Percentiles rank a stretch among this genome's conserved stretches.
phyloP scores from a whole-genome alignment of 352 stramenopile genomes.

The Phytopythium sindhum region DNA sequence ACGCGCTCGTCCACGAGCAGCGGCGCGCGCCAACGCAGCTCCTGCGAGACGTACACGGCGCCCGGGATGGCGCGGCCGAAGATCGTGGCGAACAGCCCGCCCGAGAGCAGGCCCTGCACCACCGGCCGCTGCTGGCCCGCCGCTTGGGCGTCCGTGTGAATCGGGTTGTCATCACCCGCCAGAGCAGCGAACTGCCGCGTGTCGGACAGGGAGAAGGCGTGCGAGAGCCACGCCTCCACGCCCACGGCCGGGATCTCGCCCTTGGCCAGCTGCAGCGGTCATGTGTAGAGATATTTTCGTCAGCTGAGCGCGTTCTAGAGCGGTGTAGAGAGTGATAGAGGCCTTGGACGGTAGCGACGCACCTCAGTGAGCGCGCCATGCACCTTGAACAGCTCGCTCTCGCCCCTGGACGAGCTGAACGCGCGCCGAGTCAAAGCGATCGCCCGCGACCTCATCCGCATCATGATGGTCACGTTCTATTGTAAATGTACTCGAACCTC shows the following conservation, averaged over 20 bases:
- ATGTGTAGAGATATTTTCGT: neutral
- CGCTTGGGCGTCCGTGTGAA: constrained; percentile 61
- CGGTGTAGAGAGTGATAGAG: neutral
- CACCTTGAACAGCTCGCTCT: constrained; percentile 16
- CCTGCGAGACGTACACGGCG: constrained; percentile 72
- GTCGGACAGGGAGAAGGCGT: constrained; percentile 60
- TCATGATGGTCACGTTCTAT: neutral
- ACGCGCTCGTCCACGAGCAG: constrained; percentile 65
- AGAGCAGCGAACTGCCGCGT: constrained; percentile 58
- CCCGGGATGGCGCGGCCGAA: constrained; percentile 71
- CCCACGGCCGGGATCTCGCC: constrained; percentile 48
- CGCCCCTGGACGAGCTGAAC: constrained; percentile 12
- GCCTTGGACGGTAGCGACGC: neutral
- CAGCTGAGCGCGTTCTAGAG: neutral
- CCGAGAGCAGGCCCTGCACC: constrained; percentile 78
- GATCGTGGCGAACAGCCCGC: constrained; percentile 81
- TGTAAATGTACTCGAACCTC: neutral
- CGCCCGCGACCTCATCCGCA: neutral
- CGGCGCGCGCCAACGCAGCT: constrained; percentile 58
- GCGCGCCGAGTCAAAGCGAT: neutral
- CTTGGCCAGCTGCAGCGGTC: constrained; percentile 28
- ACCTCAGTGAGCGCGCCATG: constrained; percentile 37
- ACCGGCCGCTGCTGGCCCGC: constrained; percentile 36
- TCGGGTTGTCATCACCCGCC: constrained; percentile 72
- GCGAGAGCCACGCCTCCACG: constrained; percentile 51